Evolutionary conservation across 73 alveolate species (phyloP).

Genomic region (Paramecium sexaurelia): DNA sequence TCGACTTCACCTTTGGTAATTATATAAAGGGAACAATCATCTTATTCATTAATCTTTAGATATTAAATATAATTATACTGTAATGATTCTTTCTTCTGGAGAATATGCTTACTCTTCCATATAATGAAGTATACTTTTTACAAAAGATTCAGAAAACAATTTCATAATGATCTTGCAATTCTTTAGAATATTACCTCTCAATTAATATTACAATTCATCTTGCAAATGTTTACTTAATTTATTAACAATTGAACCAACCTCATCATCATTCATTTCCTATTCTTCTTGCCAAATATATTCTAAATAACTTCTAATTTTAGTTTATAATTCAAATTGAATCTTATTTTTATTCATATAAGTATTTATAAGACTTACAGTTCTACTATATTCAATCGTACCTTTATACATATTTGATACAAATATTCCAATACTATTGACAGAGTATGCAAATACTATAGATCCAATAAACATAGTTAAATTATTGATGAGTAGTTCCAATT

Average conservation of each 20-base stretch:
- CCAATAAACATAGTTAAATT: constrained; percentile 80
- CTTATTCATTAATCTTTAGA: constrained; percentile 58
- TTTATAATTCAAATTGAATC: constrained; percentile 75
- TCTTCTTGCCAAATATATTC: constrained; percentile 79
- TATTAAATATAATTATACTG: neutral
- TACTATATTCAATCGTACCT: constrained; percentile 75
- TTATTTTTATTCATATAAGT: constrained; percentile 76
- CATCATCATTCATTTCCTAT: constrained; percentile 78
- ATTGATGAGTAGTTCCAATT: constrained; percentile 75
- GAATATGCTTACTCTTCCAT: constrained; percentile 75
- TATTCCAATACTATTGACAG: constrained; percentile 85
- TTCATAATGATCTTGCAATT: constrained; percentile 72
- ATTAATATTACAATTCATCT: constrained; percentile 71
- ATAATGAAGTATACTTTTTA: constrained; percentile 64
- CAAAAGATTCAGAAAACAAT: constrained; percentile 68
- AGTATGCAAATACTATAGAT: constrained; percentile 86
- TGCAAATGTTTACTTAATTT: constrained; percentile 73
- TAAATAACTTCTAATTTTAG: constrained; percentile 77
- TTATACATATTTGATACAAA: constrained; percentile 72
- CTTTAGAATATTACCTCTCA: constrained; percentile 76
- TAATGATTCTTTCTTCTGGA: constrained; percentile 80
- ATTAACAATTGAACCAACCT: constrained; percentile 76
- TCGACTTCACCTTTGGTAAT: constrained; percentile 82
- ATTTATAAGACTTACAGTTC: constrained; percentile 78
- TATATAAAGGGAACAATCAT: constrained; percentile 76